Conservation (phyloP, 23 red algal genomes). For the Pyropia yezoensis region DNA sequence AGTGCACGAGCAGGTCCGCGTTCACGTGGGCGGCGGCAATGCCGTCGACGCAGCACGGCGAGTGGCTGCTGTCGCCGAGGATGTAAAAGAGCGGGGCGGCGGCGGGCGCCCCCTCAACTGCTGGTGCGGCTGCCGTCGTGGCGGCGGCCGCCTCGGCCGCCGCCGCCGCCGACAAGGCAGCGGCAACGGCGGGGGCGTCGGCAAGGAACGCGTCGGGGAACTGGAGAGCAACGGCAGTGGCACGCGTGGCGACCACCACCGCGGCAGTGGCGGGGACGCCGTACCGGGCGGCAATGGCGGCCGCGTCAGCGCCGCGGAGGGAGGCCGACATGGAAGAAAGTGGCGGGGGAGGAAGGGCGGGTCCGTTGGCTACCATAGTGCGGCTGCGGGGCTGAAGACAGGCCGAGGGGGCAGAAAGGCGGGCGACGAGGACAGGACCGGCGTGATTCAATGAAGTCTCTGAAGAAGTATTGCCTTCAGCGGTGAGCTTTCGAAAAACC, state of each 20-base stretch:
- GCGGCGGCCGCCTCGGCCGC: neutral
- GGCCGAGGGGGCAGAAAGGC: too few species aligned
- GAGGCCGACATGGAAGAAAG: neutral
- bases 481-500: too few species aligned
- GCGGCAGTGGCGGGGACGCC: neutral
- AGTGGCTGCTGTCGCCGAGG: slow-evolving; percentile 80
- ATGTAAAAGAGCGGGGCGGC: slow-evolving; percentile 26
- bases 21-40: slow-evolving; percentile 62
- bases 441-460: too few species aligned
- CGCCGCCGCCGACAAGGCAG: slow-evolving; percentile 8
- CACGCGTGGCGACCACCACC: slow-evolving; percentile 1
- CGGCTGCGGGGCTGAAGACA: neutral
- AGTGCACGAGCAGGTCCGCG: slow-evolving; percentile 68
- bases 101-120: neutral
- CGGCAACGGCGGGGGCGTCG: slow-evolving; percentile 21
- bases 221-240: slow-evolving; percentile 46
- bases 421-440: neutral
- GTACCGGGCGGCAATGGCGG: slow-evolving; percentile 1
- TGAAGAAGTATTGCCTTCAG: too few species aligned
- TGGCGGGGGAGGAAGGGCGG: neutral
- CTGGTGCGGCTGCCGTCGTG: neutral
- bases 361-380: neutral
- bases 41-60: slow-evolving; percentile 82
- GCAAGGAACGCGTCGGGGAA: slow-evolving; percentile 60
- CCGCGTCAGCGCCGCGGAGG: neutral